Percentiles rank a stretch among this genome's conserved stretches.
These are phyloP conservation scores for Hemisphaericaspora nanyangensis DNA, from an alignment of 805 yeast genomes.

Conservation along the genomic window DNA sequence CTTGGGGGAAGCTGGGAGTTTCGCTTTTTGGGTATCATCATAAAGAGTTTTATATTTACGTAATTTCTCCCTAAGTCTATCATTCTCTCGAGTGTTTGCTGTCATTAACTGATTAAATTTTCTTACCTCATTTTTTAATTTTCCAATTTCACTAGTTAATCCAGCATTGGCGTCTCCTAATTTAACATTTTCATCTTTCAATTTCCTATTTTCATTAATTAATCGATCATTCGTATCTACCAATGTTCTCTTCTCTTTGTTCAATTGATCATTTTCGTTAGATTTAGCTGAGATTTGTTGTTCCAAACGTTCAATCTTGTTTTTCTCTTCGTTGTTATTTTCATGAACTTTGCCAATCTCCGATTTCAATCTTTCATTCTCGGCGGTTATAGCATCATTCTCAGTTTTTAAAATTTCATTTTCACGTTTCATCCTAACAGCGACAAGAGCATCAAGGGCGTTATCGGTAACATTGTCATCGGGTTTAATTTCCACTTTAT, in stretches of 20 bases:
- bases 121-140: neutral
- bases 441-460: too few species aligned
- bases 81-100: neutral
- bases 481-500: too few species aligned
- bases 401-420: too few species aligned
- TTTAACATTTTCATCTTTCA: neutral
- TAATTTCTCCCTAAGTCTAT: neutral
- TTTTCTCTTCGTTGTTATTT: neutral
- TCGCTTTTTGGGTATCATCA: too few species aligned
- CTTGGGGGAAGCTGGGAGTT: too few species aligned
- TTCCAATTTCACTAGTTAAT: neutral
- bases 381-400: too few species aligned
- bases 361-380: neutral
- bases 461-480: too few species aligned
- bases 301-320: too few species aligned
- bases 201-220: neutral
- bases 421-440: too few species aligned
- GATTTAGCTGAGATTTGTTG: too few species aligned
- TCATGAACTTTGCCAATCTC: neutral
- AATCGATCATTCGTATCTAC: neutral
- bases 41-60: slow-evolving; percentile 1
- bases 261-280: neutral
- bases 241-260: neutral
- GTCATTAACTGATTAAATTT: neutral
- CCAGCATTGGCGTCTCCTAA: too few species aligned